Percentiles rank a stretch among this genome's conserved stretches.
Evolutionary conservation across 1,139 yeast species (phyloP).

Genomic region (Debaryomycetaceae sp.): DNA sequence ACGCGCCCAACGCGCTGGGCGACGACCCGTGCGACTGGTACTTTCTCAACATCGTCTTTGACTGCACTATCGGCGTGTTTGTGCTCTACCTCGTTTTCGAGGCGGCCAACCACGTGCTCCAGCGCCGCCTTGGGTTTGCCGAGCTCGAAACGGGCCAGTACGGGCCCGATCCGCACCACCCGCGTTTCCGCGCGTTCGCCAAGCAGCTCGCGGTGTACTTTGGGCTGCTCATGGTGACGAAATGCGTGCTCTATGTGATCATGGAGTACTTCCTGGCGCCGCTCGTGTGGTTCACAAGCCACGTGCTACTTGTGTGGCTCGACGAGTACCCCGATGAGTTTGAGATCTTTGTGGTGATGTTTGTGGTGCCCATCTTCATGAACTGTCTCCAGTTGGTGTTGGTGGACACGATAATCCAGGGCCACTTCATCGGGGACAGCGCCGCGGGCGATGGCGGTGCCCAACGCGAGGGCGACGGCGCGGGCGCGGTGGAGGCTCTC

Average conservation of each 20-base stretch:
- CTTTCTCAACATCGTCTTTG: slow-evolving; percentile 79
- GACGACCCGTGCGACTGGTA: slow-evolving; percentile 86
- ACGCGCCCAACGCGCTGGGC: too few relatives aligned
- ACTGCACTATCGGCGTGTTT: slow-evolving; percentile 94
- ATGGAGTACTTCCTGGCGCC: slow-evolving; percentile 38
- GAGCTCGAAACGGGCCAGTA: slow-evolving; percentile 82
- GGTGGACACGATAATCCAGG: slow-evolving; percentile 81
- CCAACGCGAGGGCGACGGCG: too few relatives aligned
- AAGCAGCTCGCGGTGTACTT: slow-evolving; percentile 75
- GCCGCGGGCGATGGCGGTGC: too few relatives aligned
- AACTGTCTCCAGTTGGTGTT: slow-evolving; percentile 84
- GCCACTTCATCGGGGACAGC: too few relatives aligned
- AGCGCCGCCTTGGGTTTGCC: slow-evolving; percentile 27
- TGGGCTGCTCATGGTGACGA: slow-evolving; percentile 58
- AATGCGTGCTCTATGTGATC: slow-evolving; percentile 42
- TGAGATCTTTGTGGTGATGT: slow-evolving; percentile 83
- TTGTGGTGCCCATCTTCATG: slow-evolving; percentile 73
- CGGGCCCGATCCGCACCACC: slow-evolving; percentile 56
- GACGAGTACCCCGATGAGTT: slow-evolving; percentile 69
- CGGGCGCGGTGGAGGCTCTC: too few relatives aligned
- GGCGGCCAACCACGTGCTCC: slow-evolving; percentile 41
- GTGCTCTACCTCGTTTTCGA: slow-evolving; percentile 56
- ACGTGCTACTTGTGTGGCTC: slow-evolving; percentile 64
- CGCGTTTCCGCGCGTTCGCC: slow-evolving; percentile 57
- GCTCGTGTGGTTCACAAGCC: slow-evolving; percentile 43